Conservation (phyloP, 73 alveolate genomes). For the Blepharisma japonicum region DNA sequence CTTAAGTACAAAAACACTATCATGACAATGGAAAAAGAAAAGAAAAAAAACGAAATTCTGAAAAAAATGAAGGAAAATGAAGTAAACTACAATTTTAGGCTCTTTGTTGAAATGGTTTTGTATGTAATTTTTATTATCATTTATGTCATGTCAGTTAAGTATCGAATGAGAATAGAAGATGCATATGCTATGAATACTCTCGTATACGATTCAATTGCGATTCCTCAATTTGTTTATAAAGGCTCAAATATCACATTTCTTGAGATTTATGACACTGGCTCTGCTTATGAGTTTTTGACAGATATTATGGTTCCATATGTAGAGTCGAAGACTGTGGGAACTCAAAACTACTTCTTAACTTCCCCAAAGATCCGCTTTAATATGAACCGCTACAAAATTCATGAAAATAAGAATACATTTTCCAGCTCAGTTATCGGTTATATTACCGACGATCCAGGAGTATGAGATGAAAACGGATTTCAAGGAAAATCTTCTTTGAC, state of each 20-base stretch:
- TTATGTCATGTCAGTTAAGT: neutral
- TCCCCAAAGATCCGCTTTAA: neutral
- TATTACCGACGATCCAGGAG: neutral
- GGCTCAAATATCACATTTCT: neutral
- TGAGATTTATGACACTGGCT: neutral
- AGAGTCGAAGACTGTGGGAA: neutral
- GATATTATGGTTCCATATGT: neutral
- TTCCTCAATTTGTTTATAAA: neutral
- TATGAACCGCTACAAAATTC: neutral
- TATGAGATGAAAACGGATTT: neutral
- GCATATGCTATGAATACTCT: neutral
- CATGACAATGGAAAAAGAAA: slow-evolving; percentile 35
- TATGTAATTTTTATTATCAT: neutral
- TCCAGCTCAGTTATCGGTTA: neutral
- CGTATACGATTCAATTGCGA: neutral
- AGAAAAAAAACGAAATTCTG: slow-evolving; percentile 25
- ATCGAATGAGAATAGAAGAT: neutral
- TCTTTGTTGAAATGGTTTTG: neutral
- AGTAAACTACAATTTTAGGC: slow-evolving; percentile 31
- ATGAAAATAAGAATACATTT: neutral
- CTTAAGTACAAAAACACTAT: slow-evolving; percentile 30
- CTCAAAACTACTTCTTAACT: neutral
- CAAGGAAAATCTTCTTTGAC: neutral
- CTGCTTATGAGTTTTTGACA: neutral
- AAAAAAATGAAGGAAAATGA: slow-evolving; percentile 26